Evolutionary conservation across 2,329 filamentous ascomycete genomes (phyloP).

Genomic region (Lomentospora prolificans): DNA sequence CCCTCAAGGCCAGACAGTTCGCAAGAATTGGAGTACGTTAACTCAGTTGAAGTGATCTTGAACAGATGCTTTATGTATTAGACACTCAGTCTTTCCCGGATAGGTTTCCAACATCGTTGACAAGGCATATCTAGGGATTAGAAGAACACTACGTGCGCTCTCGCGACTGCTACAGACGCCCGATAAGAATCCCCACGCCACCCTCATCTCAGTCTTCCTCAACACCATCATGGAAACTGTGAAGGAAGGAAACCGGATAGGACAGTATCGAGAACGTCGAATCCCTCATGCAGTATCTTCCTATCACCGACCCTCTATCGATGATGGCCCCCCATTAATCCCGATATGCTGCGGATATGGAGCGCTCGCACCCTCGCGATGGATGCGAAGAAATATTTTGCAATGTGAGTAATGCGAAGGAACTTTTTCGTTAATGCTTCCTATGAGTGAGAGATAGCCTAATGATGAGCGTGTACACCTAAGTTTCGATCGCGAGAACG

Average conservation of each 20-base stretch:
- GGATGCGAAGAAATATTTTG: background rate
- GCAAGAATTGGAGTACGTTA: background rate
- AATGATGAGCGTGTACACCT: background rate
- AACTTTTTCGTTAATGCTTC: background rate
- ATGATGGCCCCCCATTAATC: background rate
- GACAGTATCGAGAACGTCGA: background rate
- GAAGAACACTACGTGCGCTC: background rate
- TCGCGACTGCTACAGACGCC: background rate
- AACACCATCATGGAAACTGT: background rate
- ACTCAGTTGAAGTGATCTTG: background rate
- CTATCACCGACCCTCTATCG: background rate
- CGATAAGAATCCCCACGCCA: background rate
- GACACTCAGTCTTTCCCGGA: background rate
- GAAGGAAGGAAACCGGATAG: background rate
- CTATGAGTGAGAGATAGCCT: background rate
- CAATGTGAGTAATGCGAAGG: background rate
- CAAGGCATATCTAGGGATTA: background rate
- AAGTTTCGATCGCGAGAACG: background rate
- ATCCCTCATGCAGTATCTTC: background rate
- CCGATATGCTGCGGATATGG: background rate
- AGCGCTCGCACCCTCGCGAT: background rate
- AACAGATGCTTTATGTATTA: background rate
- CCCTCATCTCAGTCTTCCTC: background rate
- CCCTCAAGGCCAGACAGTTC: background rate
- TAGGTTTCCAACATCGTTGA: background rate